Evolutionary conservation across 805 yeast genomes (phyloP), one percentile per base, ranked within the genome.

Genomic region (Candida patagonica): DNA sequence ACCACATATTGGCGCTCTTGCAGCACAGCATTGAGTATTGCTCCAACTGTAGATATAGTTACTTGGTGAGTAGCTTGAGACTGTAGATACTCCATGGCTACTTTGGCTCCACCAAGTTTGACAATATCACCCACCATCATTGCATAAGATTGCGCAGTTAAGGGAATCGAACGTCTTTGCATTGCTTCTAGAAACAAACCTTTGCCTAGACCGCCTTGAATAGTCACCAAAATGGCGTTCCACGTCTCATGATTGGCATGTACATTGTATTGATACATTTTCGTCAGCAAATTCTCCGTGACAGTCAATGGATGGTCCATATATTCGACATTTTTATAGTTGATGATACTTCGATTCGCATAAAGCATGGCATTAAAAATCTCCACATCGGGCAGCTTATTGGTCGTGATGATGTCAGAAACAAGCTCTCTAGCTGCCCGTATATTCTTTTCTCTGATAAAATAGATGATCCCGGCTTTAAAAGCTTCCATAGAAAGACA

Each of bases 381-480:
- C 10, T 37, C 40, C 2, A 47, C 38, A 29, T 42, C 38, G 5
- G 37, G 42, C 9, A 21, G 16, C 13, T 41, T 26, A 5, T 32
- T 40, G 2, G 30, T 29, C 2, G 39, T 24, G 19, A 20, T 26
- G 53, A 49, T 48, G 15, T 41, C 43, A 10, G 32, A 25, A 26
- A 44, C 39, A n/a, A 50, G 40, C 36, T 47, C 46, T 13, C 48
- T 40, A 15, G 47, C 50, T 6, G 43, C 38, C 16, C 44, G 34
- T 6, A 47, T 26, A 23, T 46, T 31, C 31, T 36, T 21, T n/a
- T 24, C 30, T 10, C 50, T 29, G 7, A 40, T 29, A 25, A 46
- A 44, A 35, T 46, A 50, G n/a, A 39, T 37, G 21, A 51, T 48
- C 12, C 46, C 54, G 15, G 29, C 17, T 26, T 51, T 50, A 40